Evolutionary conservation across 345 rosid genomes (phyloP), one percentile per base, ranked within the genome.

Genomic region (Microthlaspi erraticum): DNA sequence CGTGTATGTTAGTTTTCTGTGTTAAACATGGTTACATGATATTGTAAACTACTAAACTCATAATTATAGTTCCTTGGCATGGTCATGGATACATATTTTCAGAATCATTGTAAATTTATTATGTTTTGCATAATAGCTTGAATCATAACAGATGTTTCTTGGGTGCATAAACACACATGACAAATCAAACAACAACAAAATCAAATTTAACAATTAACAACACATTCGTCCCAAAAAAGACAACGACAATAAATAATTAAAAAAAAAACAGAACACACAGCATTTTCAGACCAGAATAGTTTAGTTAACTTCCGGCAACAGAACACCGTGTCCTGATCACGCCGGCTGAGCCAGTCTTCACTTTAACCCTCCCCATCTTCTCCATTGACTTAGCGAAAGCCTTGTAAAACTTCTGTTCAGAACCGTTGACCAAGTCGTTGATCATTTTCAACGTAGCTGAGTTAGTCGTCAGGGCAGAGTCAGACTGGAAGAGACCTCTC

Each of bases 401-500:
- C 23, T 77, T 73, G 16, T 42, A 88, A 78, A 88, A 88, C 50
- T 74, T 80, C 2, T 75, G 8, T 5, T 64, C 53, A 1, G 98
- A 71, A 19, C 92, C 95, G 5, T 75, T 52, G 10, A 84, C 81
- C 10, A 90, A 71, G 42, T 83, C 81, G 26, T 79, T 80, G 50
- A 90, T 54, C 61, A 42, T 50, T 59, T 82, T 68, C 61, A 84
- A 54, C 5, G 96, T 80, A 1, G 72, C 70, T 4, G 88, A 72
- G 78, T 78, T 81, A 7, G 84, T 85, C 4, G 89, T 86, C 43
- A 90, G 66, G 2, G 96, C 93, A 36, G 92, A 57, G 57, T 93
- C 96, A 1, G 98, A 93, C 11, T 83, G 82, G 62, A 90, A 90
- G 3, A 88, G 81, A 2, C 98, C 98, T 38, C 96, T 79, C 67